These are phyloP conservation scores for Gentiana dahurica DNA, from an alignment of 257 asterid species.

Conservation along the genomic window DNA sequence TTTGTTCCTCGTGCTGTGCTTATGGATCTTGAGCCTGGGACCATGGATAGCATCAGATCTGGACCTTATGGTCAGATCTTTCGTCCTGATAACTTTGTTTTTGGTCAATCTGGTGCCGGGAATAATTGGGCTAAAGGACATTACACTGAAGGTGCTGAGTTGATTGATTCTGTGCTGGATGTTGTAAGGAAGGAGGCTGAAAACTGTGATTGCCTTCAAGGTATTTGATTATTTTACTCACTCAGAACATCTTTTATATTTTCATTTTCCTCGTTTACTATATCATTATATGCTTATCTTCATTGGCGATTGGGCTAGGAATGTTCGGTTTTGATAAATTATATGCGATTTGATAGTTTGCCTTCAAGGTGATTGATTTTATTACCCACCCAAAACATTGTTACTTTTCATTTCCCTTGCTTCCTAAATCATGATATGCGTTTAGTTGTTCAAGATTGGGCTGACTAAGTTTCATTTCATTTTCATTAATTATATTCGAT, in stretches of 20 bases:
- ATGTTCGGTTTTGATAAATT: too few relatives aligned
- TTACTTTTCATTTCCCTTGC: too few relatives aligned
- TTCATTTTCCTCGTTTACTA: slow-evolving; percentile 14
- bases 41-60: slow-evolving; percentile 42
- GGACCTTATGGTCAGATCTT: slow-evolving; percentile 39
- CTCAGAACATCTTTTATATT: slow-evolving; percentile 1
- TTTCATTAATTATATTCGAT: too few relatives aligned
- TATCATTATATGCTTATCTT: slow-evolving; percentile 28
- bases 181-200: slow-evolving; percentile 44
- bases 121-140: slow-evolving; percentile 46
- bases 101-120: slow-evolving; percentile 40
- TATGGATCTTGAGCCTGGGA: slow-evolving; percentile 45
- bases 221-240: slow-evolving; percentile 9
- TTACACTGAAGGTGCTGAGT: slow-evolving; percentile 43
- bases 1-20: slow-evolving; percentile 39
- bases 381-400: too few relatives aligned
- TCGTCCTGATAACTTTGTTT: slow-evolving; percentile 42
- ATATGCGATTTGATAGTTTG: too few relatives aligned
- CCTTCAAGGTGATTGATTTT: too few relatives aligned
- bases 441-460: too few relatives aligned
- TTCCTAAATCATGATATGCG: too few relatives aligned
- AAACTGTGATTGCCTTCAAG: slow-evolving; percentile 45
- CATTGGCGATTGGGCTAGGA: slow-evolving; percentile 6
- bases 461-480: too few relatives aligned
- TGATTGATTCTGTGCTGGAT: slow-evolving; percentile 44